Percentiles rank a stretch among this genome's conserved stretches.
phyloP scores from a whole-genome alignment of 768 basidiomycete species.

The Grammothele lineata region DNA sequence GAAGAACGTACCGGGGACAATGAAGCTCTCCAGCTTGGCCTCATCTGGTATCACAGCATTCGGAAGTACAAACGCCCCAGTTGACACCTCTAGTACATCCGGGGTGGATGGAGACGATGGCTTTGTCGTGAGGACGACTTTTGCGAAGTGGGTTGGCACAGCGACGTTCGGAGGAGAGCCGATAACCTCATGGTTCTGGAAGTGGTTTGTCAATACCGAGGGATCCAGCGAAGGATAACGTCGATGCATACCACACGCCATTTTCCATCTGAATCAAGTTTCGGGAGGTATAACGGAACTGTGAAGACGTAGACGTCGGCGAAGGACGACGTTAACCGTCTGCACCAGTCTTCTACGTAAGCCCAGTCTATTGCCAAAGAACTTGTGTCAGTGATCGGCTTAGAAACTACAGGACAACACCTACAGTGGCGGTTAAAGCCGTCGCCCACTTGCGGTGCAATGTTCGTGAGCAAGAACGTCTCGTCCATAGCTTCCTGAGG shows the following conservation, averaged over 20 bases:
- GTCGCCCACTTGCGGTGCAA: conserved; percentile 96
- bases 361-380: conserved; percentile 73
- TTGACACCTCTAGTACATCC: conserved; percentile 68
- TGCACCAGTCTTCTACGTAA: conserved; percentile 93
- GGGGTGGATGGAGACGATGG: conserved; percentile 72
- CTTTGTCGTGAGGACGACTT: conserved; percentile 80
- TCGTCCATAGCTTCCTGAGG: conserved; percentile 87
- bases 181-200: conserved; percentile 90
- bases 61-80: conserved; percentile 94
- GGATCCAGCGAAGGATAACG: background rate
- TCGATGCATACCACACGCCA: conserved; percentile 82
- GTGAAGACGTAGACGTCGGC: conserved; percentile 98
- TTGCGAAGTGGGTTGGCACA: conserved; percentile 98
- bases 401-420: conserved; percentile 54
- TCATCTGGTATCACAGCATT: conserved; percentile 91
- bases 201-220: background rate
- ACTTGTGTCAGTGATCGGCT: no score
- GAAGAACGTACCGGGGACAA: conserved; percentile 72
- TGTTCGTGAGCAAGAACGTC: conserved; percentile 92
- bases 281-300: conserved; percentile 92
- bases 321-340: conserved; percentile 81
- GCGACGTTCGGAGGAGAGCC: conserved; percentile 85
- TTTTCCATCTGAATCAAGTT: conserved; percentile 82
- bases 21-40: conserved; percentile 73
- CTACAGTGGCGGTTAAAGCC: conserved; percentile 97